These are phyloP conservation scores for Maudiozyma turicensis DNA, from an alignment of 805 yeast genomes.

Conservation along the genomic window DNA sequence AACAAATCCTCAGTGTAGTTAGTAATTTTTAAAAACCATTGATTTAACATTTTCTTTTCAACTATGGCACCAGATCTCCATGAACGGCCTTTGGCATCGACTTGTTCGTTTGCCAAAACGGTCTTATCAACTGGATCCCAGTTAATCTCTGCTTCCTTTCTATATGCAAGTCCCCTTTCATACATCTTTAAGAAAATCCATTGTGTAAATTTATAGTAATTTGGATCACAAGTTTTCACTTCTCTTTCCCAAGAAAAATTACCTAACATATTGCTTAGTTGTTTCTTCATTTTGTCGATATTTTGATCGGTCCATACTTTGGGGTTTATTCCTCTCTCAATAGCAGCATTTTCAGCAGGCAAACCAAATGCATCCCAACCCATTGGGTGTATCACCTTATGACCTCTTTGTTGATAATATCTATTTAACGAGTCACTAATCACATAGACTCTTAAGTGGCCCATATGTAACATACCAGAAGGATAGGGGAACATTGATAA, in stretches of 20 bases:
- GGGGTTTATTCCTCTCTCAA: slow-evolving; percentile 73
- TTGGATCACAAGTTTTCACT: slow-evolving; percentile 74
- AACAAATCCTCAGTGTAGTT: slow-evolving; percentile 61
- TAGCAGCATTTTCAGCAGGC: slow-evolving; percentile 98
- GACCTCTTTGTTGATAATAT: slow-evolving; percentile 67
- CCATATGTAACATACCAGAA: slow-evolving; percentile 86
- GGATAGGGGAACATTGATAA: slow-evolving; percentile 95
- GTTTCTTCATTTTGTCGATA: slow-evolving; percentile 77
- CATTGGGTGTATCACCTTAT: slow-evolving; percentile 85
- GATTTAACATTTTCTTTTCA: slow-evolving; percentile 70
- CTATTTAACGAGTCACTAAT: slow-evolving; percentile 79
- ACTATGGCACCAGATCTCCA: slow-evolving; percentile 98
- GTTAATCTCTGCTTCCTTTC: slow-evolving; percentile 79
- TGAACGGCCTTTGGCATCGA: slow-evolving; percentile 79
- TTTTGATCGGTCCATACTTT: slow-evolving; percentile 73
- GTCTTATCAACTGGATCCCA: slow-evolving; percentile 98
- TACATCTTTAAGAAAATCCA: slow-evolving; percentile 64
- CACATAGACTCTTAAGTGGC: slow-evolving; percentile 88
- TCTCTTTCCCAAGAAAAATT: slow-evolving; percentile 94
- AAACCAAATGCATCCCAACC: slow-evolving; percentile 99
- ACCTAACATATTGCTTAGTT: slow-evolving; percentile 66
- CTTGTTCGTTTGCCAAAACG: slow-evolving; percentile 94
- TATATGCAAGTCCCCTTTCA: slow-evolving; percentile 74
- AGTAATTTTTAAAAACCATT: slow-evolving; percentile 92
- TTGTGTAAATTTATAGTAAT: slow-evolving; percentile 90